Conservation (phyloP, 345 rosid genomes). For the Euphorbia pulcherrima region DNA sequence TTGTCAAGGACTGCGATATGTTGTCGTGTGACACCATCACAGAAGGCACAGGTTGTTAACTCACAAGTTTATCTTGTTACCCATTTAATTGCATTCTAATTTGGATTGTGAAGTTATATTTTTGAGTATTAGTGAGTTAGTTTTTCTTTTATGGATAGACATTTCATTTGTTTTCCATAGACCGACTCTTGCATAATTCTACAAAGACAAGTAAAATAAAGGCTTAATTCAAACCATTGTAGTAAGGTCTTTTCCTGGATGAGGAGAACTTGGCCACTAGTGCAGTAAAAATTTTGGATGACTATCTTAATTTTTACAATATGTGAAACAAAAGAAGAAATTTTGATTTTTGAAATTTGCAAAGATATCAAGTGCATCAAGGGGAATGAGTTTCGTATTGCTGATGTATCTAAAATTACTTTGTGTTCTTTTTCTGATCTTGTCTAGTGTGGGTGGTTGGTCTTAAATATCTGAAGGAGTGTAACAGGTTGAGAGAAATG, state of each 20-base stretch:
- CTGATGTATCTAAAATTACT: background rate
- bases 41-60: conserved; percentile 82
- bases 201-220: background rate
- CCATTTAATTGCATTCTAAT: background rate
- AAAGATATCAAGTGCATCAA: background rate
- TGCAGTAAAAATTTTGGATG: background rate
- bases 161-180: background rate
- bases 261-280: background rate
- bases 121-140: background rate
- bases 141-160: background rate
- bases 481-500: background rate
- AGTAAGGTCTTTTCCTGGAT: background rate
- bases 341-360: background rate
- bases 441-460: background rate
- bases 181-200: background rate
- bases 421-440: background rate
- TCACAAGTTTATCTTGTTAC: conserved; percentile 9
- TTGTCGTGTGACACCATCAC: conserved; percentile 97
- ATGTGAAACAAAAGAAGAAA: background rate
- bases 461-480: background rate
- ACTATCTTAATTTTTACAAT: background rate
- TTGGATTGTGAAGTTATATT: conserved; percentile 9
- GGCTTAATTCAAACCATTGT: background rate
- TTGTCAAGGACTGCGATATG: conserved; percentile 96
- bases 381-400: background rate